Conservation (phyloP, 139 green algal species). For the Spirogloea muscicola region DNA sequence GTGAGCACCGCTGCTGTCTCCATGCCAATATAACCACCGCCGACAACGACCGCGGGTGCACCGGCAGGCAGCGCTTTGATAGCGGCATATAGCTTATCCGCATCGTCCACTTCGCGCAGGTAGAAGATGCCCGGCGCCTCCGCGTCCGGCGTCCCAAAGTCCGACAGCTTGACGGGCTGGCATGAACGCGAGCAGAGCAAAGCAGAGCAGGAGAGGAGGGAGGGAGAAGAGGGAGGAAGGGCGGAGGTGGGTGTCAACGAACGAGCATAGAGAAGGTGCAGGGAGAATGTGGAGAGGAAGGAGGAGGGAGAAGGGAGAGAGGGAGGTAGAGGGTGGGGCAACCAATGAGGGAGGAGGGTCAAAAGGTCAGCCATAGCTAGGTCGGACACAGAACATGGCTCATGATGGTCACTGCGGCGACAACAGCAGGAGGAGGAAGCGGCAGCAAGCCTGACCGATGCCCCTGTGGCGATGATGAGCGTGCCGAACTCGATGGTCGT, state of each 20-base stretch:
- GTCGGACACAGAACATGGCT: no score
- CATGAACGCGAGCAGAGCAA: not conserved
- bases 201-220: not conserved
- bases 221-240: constrained; percentile 1
- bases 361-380: no score
- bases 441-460: constrained; percentile 64
- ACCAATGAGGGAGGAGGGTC: no score
- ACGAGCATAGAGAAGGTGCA: not conserved
- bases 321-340: no score
- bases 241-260: not conserved
- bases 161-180: constrained; percentile 59
- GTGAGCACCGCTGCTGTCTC: constrained; percentile 66
- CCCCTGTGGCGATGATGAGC: constrained; percentile 81
- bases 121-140: constrained; percentile 78
- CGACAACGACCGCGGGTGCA: constrained; percentile 60
- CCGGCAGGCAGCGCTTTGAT: constrained; percentile 61
- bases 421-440: no score
- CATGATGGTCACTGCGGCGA: no score
- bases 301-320: no score
- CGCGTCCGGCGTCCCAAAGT: constrained; percentile 57
- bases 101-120: constrained; percentile 68
- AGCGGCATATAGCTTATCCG: constrained; percentile 64
- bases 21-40: constrained; percentile 91
- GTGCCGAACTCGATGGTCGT: constrained; percentile 68
- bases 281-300: no score